These are phyloP conservation scores for Euclidium syriacum DNA, from an alignment of 345 rosid genomes.

Conservation along the genomic window DNA sequence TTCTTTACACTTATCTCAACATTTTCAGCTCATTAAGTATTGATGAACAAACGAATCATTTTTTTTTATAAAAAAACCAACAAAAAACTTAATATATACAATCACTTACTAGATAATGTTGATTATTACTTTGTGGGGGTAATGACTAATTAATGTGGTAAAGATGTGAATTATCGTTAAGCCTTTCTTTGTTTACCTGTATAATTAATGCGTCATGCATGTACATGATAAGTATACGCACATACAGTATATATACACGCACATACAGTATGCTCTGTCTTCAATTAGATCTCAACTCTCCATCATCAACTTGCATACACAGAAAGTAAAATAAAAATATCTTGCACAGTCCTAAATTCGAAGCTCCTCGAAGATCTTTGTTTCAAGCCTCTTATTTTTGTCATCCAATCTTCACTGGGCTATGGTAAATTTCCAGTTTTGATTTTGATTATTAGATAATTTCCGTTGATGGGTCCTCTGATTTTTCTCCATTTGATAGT, in stretches of 20 bases:
- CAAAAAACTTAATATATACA: too few relatives aligned
- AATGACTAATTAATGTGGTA: too few relatives aligned
- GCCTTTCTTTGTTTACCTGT: background rate
- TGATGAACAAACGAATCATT: too few relatives aligned
- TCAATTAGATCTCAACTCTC: background rate
- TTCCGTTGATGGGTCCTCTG: background rate
- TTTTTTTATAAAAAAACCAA: too few relatives aligned
- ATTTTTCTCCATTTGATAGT: background rate
- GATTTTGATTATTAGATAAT: background rate
- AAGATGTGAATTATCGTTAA: background rate
- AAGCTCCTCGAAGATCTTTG: background rate
- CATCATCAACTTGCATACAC: background rate
- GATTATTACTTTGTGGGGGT: background rate
- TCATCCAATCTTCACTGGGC: background rate
- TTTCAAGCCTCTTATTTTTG: background rate
- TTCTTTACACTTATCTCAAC: too few relatives aligned
- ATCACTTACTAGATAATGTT: background rate
- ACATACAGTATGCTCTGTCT: background rate
- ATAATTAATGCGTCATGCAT: too few relatives aligned
- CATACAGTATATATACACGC: too few relatives aligned
- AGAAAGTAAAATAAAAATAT: background rate
- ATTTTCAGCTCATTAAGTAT: too few relatives aligned
- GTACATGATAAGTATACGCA: background rate
- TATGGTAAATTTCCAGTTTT: background rate
- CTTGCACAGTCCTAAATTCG: background rate